Evolutionary conservation across 1,284 basidiomycete species (phyloP).

Genomic region (Trametes pubescens): DNA sequence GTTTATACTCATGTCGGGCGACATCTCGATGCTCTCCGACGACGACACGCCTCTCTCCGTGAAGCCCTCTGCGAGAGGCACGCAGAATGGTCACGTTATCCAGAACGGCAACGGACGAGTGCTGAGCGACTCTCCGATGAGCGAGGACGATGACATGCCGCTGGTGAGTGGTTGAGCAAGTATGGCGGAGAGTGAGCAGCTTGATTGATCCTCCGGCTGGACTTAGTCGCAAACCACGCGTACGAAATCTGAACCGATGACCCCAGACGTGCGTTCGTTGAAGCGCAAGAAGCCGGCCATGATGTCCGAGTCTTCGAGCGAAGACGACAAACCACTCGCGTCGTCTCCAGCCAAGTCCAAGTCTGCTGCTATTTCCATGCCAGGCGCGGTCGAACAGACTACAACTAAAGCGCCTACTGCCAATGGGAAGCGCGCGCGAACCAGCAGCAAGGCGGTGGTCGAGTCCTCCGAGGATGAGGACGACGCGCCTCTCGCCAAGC

Average conservation of each 20-base stretch:
- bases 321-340: constrained; percentile 76
- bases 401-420: constrained; percentile 39
- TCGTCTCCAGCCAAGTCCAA: constrained; percentile 68
- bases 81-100: constrained; percentile 42
- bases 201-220: constrained; percentile 39
- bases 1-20: constrained; percentile 51
- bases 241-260: constrained; percentile 54
- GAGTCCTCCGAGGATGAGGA: constrained; percentile 44
- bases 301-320: constrained; percentile 63
- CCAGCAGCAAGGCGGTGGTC: constrained; percentile 42
- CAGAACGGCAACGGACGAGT: constrained; percentile 56
- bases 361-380: constrained; percentile 52
- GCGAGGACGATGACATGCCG: constrained; percentile 73
- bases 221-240: constrained; percentile 50
- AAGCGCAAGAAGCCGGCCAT: constrained; percentile 68
- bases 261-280: constrained; percentile 51
- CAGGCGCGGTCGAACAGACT: constrained; percentile 51
- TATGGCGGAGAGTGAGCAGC: constrained; percentile 9
- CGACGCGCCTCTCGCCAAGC: constrained; percentile 39
- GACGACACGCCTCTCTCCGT: constrained; percentile 73
- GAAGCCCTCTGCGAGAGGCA: constrained; percentile 39
- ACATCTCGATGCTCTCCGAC: constrained; percentile 63
- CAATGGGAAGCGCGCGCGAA: constrained; percentile 48
- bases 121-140: constrained; percentile 59
- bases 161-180: constrained; percentile 56